Base-by-base conservation (phyloP, 2,329 filamentous ascomycete species). In the Aspergillus sp. region DNA sequence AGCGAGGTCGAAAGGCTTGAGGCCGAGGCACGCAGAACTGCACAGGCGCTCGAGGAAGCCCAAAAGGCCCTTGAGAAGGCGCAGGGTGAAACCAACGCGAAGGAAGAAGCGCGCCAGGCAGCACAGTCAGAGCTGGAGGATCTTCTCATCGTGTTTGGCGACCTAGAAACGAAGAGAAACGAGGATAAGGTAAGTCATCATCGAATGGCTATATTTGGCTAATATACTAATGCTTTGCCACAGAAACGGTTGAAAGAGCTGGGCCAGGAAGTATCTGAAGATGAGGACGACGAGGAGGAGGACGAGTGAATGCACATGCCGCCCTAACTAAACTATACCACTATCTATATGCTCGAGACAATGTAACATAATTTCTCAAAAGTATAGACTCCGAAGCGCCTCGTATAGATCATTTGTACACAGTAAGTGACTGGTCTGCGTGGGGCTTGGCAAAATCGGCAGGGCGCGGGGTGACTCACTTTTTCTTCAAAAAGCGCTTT, bases 81-180 rank as follows among this genome's bases (percentile, higher is more conserved):
- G n/a, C 65, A 72, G 30, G 58, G 60, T 2, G 70, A 74, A 42
- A 65, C 60, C 8, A 67, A 68, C 62, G 76, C 82, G 62, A 87
- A 84, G 60, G 84, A 87, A 63, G 81, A 85, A 58, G 85, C 88
- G 57, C 85, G 83, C 55, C 81, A 85, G 59, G 76, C 82, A 1
- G 81, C 83, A 5, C 90, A 93, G 69, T 81, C 84, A 3, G 90
- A 95, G 72, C 79, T 93, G 45, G 90, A 95, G 64, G 90, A 95
- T 71, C 79, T 93, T 53, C 77, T 95, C 36, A 89, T 93, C 77
- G 87, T 95, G 5, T 91, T 93, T 73, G 86, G 85, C 13, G 90
- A 95, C 68, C 70, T 92, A 17, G 90, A 95, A 73, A 89, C 91
- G 53, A 93, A 93, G 76, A 80, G 86, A 48, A 81, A 82, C 42